Percentiles rank a stretch among this genome's conserved stretches.
Conservation (phyloP, 495 filamentous ascomycete species). For the Podospora pseudopauciseta region DNA sequence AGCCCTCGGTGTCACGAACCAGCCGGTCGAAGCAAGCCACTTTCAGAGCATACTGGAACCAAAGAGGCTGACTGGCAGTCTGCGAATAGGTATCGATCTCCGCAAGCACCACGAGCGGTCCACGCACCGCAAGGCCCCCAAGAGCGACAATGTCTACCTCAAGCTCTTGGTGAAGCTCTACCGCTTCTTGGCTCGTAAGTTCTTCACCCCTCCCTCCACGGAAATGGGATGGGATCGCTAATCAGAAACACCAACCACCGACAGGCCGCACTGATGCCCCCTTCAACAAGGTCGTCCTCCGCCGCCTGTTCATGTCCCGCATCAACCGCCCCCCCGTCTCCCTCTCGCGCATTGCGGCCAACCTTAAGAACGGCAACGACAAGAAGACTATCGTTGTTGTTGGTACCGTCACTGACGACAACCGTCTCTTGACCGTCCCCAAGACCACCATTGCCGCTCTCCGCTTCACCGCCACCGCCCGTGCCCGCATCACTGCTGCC, state of each 20-base stretch:
- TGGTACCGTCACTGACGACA: slow-evolving; percentile 94
- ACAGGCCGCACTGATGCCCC: slow-evolving; percentile 88
- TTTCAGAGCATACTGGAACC: slow-evolving; percentile 47
- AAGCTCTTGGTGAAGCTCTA: slow-evolving; percentile 98
- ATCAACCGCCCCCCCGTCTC: slow-evolving; percentile 96
- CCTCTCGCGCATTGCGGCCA: slow-evolving; percentile 78
- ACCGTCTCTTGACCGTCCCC: slow-evolving; percentile 80
- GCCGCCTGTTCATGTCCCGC: slow-evolving; percentile 93
- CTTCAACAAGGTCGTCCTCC: slow-evolving; percentile 97
- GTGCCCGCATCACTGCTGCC: slow-evolving; percentile 85
- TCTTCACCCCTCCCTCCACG: slow-evolving; percentile 1
- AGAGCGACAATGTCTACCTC: slow-evolving; percentile 96
- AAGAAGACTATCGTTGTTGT: slow-evolving; percentile 90
- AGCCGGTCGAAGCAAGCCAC: slow-evolving; percentile 28
- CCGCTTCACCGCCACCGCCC: slow-evolving; percentile 91
- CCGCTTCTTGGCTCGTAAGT: slow-evolving; percentile 95
- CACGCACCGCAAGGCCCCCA: slow-evolving; percentile 90
- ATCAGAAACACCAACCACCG: neutral
- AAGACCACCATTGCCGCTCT: slow-evolving; percentile 91
- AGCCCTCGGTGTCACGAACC: neutral
- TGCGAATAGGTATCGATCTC: slow-evolving; percentile 60
- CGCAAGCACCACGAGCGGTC: slow-evolving; percentile 79
- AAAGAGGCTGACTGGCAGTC: slow-evolving; percentile 50
- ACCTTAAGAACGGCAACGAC: slow-evolving; percentile 63
- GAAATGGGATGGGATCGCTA: neutral